Percentiles rank a stretch among this genome's conserved stretches.
Evolutionary conservation across 805 yeast genomes (phyloP).

Genomic region (Cephaloascus albidus): DNA sequence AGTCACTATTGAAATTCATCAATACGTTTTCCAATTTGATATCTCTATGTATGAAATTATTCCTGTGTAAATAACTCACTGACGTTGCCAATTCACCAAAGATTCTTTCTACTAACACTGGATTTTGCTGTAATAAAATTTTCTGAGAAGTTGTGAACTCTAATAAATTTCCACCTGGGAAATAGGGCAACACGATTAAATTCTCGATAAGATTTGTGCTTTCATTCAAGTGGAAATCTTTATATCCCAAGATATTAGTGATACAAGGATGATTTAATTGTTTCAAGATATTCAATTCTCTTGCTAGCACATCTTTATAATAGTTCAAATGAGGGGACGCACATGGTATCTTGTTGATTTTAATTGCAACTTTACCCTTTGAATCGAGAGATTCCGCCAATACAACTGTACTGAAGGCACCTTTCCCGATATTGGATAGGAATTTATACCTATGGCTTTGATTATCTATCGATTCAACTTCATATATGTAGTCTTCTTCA

Average conservation of each 20-base stretch:
- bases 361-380: conserved; percentile 50
- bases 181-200: conserved; percentile 61
- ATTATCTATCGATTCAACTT: too few relatives aligned
- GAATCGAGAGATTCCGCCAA: conserved; percentile 25
- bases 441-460: too few relatives aligned
- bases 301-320: conserved; percentile 18
- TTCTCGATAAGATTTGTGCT: conserved; percentile 14
- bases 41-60: conserved; percentile 78
- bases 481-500: too few relatives aligned
- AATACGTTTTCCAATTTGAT: conserved; percentile 81
- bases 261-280: conserved; percentile 60
- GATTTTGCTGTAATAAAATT: conserved; percentile 21
- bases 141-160: conserved; percentile 44
- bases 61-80: conserved; percentile 59
- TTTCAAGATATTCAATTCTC: conserved; percentile 66
- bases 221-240: conserved; percentile 17
- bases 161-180: conserved; percentile 80
- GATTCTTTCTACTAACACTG: conserved; percentile 46
- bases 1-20: conserved; percentile 17
- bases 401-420: conserved; percentile 61
- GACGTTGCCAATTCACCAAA: conserved; percentile 67
- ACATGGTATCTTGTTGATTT: conserved; percentile 42
- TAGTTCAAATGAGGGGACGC: not conserved
- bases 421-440: conserved; percentile 45
- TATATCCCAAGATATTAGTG: conserved; percentile 47